Conservation (phyloP, 2,329 filamentous ascomycete species). For the Neurospora crassa region DNA sequence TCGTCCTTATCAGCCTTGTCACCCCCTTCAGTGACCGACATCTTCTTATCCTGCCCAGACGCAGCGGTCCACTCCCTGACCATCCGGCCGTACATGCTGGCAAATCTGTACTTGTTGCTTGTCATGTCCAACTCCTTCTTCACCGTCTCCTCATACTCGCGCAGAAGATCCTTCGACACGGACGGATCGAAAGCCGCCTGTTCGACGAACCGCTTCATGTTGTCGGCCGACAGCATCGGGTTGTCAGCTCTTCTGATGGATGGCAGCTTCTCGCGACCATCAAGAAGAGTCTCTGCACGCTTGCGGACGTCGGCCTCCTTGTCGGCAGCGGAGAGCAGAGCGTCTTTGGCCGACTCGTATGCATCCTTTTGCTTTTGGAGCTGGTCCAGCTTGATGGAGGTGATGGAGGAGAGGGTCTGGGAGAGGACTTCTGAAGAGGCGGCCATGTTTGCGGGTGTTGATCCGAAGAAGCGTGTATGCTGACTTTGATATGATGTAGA, state of each 20-base stretch:
- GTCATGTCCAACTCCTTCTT: conserved; percentile 36
- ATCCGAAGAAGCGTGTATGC: background rate
- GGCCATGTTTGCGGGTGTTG: conserved; percentile 18
- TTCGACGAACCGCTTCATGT: conserved; percentile 40
- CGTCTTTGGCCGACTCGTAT: conserved; percentile 37
- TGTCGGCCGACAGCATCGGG: conserved; percentile 25
- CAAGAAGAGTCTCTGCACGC: conserved; percentile 25
- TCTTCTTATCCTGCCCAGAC: conserved; percentile 17
- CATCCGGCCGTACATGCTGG: conserved; percentile 44
- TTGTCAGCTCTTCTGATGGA: conserved; percentile 19
- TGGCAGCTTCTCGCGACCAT: conserved; percentile 26
- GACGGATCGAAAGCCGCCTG: conserved; percentile 45
- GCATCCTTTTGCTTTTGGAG: conserved; percentile 39
- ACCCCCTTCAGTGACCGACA: conserved; percentile 1
- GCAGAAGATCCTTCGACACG: conserved; percentile 35
- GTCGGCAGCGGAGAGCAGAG: conserved; percentile 26
- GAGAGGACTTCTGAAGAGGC: conserved; percentile 32
- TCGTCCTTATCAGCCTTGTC: conserved; percentile 19
- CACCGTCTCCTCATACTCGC: conserved; percentile 37
- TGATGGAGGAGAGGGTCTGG: conserved; percentile 44
- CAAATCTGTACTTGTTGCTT: conserved; percentile 45
- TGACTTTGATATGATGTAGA: background rate
- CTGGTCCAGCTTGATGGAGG: conserved; percentile 46
- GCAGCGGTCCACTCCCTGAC: conserved; percentile 42
- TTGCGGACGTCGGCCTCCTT: conserved; percentile 19